These are phyloP conservation scores for Marasmius tenuissimus DNA, from an alignment of 1,284 basidiomycete genomes.

Conservation along the genomic window DNA sequence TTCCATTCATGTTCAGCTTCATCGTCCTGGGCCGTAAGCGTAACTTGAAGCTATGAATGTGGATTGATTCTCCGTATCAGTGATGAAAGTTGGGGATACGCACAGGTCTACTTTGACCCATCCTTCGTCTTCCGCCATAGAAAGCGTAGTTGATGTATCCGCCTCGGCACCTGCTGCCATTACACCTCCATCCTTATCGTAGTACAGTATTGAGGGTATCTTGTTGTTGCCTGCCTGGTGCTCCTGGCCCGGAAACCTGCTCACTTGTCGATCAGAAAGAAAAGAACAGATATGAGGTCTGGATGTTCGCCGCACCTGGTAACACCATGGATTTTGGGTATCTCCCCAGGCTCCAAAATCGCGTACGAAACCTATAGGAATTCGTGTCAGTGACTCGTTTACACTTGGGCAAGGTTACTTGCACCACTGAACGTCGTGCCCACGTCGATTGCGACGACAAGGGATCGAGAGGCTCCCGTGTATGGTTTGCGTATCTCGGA, in stretches of 20 bases:
- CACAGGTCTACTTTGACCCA: constrained; percentile 76
- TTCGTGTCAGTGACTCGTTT: constrained; percentile 3
- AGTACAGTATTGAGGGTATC: constrained; percentile 75
- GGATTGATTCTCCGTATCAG: background rate
- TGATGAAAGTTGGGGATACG: constrained; percentile 22
- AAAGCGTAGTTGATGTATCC: constrained; percentile 54
- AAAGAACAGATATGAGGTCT: background rate
- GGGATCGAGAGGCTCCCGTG: constrained; percentile 55
- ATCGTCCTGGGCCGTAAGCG: constrained; percentile 71
- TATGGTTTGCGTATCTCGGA: constrained; percentile 71
- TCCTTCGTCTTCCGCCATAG: constrained; percentile 69
- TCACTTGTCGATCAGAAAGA: constrained; percentile 14
- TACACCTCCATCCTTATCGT: constrained; percentile 61
- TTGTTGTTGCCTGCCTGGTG: constrained; percentile 82
- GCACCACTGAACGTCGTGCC: constrained; percentile 77
- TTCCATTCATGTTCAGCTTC: constrained; percentile 79
- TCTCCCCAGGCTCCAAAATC: constrained; percentile 70
- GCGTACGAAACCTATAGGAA: constrained; percentile 61
- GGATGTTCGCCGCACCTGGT: constrained; percentile 47
- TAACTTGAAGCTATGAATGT: constrained; percentile 66
- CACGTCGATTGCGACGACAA: constrained; percentile 74
- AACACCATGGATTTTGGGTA: constrained; percentile 72
- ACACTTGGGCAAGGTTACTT: constrained; percentile 15
- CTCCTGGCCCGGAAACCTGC: constrained; percentile 77
- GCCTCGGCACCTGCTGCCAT: constrained; percentile 75